These are phyloP conservation scores for Pyricularia sp. DNA, from an alignment of 2,329 filamentous ascomycete species.

Conservation along the genomic window DNA sequence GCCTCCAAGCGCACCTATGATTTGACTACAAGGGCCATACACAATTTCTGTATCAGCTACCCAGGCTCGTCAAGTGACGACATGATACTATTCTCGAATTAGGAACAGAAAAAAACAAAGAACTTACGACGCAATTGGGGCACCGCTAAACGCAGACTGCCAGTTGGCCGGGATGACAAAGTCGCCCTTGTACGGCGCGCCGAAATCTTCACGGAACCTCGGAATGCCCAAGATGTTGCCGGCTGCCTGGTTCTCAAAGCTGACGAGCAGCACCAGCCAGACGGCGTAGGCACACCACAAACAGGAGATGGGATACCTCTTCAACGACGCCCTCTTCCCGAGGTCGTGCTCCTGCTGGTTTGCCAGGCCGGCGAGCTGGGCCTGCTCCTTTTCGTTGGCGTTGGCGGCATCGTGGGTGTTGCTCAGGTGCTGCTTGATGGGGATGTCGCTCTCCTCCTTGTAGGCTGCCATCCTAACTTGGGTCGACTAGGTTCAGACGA, in stretches of 20 bases:
- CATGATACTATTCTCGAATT: background rate
- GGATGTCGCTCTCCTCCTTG: background rate
- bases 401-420: background rate
- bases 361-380: constrained; percentile 4
- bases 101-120: background rate
- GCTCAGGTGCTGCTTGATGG: background rate
- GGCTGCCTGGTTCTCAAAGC: constrained; percentile 17
- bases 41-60: background rate
- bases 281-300: constrained; percentile 7
- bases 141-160: constrained; percentile 29
- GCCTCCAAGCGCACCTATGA: constrained; percentile 20
- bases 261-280: constrained; percentile 5
- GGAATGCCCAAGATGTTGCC: constrained; percentile 28
- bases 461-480: background rate
- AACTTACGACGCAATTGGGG: constrained; percentile 18
- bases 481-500: background rate
- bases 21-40: background rate
- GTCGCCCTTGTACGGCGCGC: constrained; percentile 20
- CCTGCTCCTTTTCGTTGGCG: background rate
- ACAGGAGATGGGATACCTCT: constrained; percentile 2
- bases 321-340: constrained; percentile 2
- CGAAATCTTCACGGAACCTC: constrained; percentile 31
- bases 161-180: constrained; percentile 26
- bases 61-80: background rate
- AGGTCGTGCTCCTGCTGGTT: constrained; percentile 5